Conservation (phyloP, 148 eudicot genomes). For the Nyssa sinensis region DNA sequence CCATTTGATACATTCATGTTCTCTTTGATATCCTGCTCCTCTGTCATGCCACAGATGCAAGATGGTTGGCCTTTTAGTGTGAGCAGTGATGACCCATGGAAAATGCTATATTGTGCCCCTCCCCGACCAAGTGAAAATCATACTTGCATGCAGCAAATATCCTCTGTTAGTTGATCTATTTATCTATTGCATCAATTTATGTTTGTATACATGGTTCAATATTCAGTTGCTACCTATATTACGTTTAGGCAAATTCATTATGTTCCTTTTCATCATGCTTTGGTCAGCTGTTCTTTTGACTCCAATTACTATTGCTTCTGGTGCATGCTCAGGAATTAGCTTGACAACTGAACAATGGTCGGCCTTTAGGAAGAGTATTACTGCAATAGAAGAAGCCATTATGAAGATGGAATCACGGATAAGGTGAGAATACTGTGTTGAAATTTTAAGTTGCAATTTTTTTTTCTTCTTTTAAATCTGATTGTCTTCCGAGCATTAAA, state of each 20-base stretch:
- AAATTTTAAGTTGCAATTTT: neutral
- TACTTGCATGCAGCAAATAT: neutral
- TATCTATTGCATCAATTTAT: neutral
- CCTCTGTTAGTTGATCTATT: neutral
- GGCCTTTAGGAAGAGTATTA: slow-evolving; percentile 45
- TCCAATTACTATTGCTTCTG: neutral
- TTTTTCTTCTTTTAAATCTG: neutral
- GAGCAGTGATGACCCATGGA: neutral
- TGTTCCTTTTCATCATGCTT: neutral
- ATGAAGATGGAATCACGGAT: slow-evolving; percentile 38
- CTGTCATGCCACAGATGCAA: neutral
- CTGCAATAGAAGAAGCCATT: slow-evolving; percentile 64
- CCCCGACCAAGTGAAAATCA: no score
- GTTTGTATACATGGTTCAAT: neutral
- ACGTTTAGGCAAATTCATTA: neutral
- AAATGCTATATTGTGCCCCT: neutral
- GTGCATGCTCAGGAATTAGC: slow-evolving; percentile 36
- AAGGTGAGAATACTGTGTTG: slow-evolving; percentile 34
- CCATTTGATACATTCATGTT: no score
- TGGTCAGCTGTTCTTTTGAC: slow-evolving; percentile 2
- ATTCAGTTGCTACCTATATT: neutral
- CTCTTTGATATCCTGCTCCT: neutral
- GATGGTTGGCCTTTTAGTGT: neutral
- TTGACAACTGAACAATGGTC: slow-evolving; percentile 55
- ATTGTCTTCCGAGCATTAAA: neutral